Conservation (phyloP, 2,329 filamentous ascomycete genomes). For the Ceratocystis smalleyi region DNA sequence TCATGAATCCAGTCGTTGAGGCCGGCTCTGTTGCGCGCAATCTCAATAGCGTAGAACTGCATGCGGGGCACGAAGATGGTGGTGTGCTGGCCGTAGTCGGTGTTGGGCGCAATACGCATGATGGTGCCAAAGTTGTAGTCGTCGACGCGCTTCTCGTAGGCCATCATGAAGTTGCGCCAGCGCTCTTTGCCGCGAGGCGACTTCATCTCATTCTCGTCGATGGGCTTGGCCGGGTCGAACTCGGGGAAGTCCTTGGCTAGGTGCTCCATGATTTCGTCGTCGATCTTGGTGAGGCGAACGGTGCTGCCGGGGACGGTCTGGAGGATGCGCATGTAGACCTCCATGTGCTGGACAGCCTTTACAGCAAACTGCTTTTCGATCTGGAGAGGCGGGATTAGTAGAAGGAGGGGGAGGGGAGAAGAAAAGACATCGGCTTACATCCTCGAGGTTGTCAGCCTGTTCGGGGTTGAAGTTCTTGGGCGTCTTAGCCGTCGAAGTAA, state of each 20-base stretch:
- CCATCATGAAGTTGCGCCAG: constrained; percentile 89
- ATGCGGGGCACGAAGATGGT: constrained; percentile 65
- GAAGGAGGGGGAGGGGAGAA: background rate
- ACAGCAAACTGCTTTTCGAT: constrained; percentile 99
- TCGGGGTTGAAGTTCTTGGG: constrained; percentile 37
- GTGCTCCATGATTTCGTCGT: constrained; percentile 87
- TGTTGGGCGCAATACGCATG: constrained; percentile 60
- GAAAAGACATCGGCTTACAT: constrained; percentile 29
- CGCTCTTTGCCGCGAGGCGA: constrained; percentile 85
- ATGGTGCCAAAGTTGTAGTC: constrained; percentile 98
- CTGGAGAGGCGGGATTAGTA: constrained; percentile 29
- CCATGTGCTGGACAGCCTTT: constrained; percentile 91
- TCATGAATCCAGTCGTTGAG: constrained; percentile 97
- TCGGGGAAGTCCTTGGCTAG: constrained; percentile 82
- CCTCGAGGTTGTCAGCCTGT: constrained; percentile 39
- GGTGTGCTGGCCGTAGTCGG: constrained; percentile 72
- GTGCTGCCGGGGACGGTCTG: constrained; percentile 79
- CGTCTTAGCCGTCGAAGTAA: constrained; percentile 8
- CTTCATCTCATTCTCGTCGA: constrained; percentile 94
- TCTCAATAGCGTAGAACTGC: constrained; percentile 41
- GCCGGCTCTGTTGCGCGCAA: constrained; percentile 57
- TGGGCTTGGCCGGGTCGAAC: constrained; percentile 64
- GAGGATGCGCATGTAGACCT: constrained; percentile 93
- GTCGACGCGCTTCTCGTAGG: constrained; percentile 85
- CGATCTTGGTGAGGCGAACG: constrained; percentile 79